Conservation (phyloP, 2,329 filamentous ascomycete genomes). For the Fusarium palustre region DNA sequence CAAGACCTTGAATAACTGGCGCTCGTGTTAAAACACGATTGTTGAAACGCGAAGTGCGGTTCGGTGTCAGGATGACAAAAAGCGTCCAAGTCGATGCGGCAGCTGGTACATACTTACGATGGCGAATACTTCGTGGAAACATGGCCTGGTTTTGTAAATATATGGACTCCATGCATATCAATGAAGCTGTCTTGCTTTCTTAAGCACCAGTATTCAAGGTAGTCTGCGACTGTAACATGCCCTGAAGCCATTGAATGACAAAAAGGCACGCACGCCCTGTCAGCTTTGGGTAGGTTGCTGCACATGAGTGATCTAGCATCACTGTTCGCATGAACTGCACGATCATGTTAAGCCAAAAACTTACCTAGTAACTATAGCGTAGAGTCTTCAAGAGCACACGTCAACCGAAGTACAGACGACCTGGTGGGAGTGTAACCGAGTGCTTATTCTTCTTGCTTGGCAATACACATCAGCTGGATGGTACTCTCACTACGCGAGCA, state of each 20-base stretch:
- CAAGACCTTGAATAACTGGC: conserved; percentile 2
- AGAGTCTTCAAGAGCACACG: neutral
- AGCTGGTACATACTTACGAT: neutral
- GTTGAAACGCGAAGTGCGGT: conserved; percentile 7
- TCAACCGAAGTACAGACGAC: neutral
- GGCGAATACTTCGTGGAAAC: neutral
- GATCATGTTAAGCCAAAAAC: neutral
- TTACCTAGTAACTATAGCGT: neutral
- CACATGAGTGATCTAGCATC: neutral
- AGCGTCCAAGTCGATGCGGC: neutral
- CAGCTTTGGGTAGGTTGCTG: neutral
- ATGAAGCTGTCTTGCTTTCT: neutral
- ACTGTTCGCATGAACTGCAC: conserved; percentile 2
- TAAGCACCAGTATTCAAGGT: neutral
- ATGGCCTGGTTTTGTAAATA: neutral
- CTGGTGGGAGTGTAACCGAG: neutral
- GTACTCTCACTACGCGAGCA: neutral
- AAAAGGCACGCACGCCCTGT: neutral
- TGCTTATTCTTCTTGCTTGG: neutral
- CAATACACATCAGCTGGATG: neutral
- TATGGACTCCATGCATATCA: neutral
- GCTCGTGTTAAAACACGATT: neutral
- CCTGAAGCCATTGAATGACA: neutral
- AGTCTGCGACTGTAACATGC: neutral
- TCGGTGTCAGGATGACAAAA: neutral